These are phyloP conservation scores for Tetrastigma voinierianum DNA, from an alignment of 164 flowering plant genomes.

Conservation along the genomic window DNA sequence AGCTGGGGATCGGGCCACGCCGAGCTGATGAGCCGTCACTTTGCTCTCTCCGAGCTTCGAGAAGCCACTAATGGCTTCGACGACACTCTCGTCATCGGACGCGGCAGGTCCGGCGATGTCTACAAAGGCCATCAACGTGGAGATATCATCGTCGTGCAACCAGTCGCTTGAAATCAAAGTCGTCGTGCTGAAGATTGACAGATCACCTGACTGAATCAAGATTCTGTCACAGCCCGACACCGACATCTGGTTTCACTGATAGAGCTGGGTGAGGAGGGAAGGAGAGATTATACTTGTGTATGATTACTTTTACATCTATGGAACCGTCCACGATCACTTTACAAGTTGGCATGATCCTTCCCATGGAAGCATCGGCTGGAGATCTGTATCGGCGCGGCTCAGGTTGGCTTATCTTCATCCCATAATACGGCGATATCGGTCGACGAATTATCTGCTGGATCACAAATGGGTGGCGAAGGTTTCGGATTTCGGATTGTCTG, in stretches of 20 bases:
- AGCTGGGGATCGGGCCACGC: background rate
- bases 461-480: constrained; percentile 39
- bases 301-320: constrained; percentile 23
- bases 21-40: constrained; percentile 10
- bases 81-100: constrained; percentile 14
- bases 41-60: constrained; percentile 19
- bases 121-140: constrained; percentile 29
- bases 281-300: constrained; percentile 41
- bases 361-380: constrained; percentile 34
- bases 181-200: constrained; percentile 29
- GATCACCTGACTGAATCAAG: constrained; percentile 27
- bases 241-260: constrained; percentile 32
- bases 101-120: constrained; percentile 32
- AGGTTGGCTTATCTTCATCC: constrained; percentile 31
- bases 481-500: constrained; percentile 38
- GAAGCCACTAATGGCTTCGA: constrained; percentile 30
- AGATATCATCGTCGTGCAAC: constrained; percentile 29
- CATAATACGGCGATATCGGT: constrained; percentile 37
- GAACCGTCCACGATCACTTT: constrained; percentile 34
- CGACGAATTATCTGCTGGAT: constrained; percentile 28
- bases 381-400: constrained; percentile 35
- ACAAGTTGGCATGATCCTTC: constrained; percentile 19
- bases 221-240: constrained; percentile 26
- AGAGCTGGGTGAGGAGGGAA: constrained; percentile 27
- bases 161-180: constrained; percentile 23